Evolutionary conservation across 192 early-diverging fungal species (phyloP).

Genomic region (Allomyces arbusculus): DNA sequence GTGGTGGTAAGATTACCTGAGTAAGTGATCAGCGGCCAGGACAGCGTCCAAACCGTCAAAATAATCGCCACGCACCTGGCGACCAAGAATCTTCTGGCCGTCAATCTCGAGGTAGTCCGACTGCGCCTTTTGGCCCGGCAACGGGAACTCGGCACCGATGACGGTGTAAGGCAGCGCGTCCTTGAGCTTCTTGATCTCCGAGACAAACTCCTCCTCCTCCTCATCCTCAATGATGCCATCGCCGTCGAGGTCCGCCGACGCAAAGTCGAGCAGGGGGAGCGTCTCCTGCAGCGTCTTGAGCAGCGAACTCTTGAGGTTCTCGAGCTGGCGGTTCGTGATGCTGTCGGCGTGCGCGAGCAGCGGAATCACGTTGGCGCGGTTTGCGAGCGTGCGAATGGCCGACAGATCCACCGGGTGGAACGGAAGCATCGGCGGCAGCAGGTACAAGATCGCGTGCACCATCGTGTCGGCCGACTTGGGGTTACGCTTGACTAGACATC

Average conservation of each 20-base stretch:
- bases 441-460: conserved; percentile 2
- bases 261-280: background rate
- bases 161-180: conserved; percentile 1
- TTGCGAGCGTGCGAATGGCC: conserved; percentile 1
- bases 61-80: background rate
- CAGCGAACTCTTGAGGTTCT: conserved; percentile 3
- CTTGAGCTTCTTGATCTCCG: background rate
- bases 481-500: conserved; percentile 1
- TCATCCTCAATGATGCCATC: background rate
- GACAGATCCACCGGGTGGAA: conserved; percentile 1
- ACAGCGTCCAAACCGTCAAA: no score
- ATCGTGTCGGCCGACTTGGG: conserved; percentile 2
- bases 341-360: conserved; percentile 1
- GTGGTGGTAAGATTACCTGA: no score
- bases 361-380: conserved; percentile 2
- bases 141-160: conserved; percentile 1
- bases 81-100: conserved; percentile 3
- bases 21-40: no score
- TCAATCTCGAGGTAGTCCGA: conserved; percentile 3
- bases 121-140: background rate
- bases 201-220: background rate
- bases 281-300: conserved; percentile 1
- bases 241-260: background rate
- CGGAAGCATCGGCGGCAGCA: background rate
- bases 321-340: conserved; percentile 3